Evolutionary conservation across 1,139 yeast genomes (phyloP), one percentile per base, ranked within the genome.

Genomic region (Sugiyamaella xylanicola): DNA sequence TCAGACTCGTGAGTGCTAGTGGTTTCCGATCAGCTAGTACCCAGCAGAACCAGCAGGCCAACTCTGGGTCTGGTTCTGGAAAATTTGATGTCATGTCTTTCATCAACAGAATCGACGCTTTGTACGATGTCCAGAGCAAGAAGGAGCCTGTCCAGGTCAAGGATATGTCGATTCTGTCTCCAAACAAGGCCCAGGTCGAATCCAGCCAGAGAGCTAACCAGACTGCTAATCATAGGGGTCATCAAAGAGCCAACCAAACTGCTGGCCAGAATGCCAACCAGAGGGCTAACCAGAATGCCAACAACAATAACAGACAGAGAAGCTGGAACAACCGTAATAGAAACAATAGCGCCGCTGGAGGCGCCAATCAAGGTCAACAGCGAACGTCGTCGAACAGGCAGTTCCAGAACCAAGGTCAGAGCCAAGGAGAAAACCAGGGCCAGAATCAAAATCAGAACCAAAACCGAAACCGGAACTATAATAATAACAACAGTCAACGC

Each of bases 101-200:
- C 56, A 60, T 68, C 49, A 62, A 57, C 46, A 61, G 71, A 27
- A 68, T 68, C 56, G 67, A 65, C 48, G 64, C 66, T 13, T 58
- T 68, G 48, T 63, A 65, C 47, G 65, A 63, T 49, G 61, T 58
- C 36, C 63, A 62, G 53, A 59, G 56, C 46, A 53, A 55, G 45
- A 57, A 58, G 45, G 57, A 56, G 16, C 61, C 61, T 9, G 27
- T 37, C 37, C 49, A 48, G 20, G 50, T 53, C 21, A 42, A 43
- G 16, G 53, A 53, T 44, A 25, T 27, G 35, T 16, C 11, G 17
- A 37, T n/a, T 22, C 48, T 13, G 53, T 43, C 11, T 46, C 52
- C 15, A 36, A n/a, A 19, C 27, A 46, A 46, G 11, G 25, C 51
- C n/a, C 19, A 16, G 7, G 29, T 22, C 8, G 16, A 5, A 5